Base-by-base conservation (phyloP, 345 rosid genomes). In the Citrus cavaleriei region DNA sequence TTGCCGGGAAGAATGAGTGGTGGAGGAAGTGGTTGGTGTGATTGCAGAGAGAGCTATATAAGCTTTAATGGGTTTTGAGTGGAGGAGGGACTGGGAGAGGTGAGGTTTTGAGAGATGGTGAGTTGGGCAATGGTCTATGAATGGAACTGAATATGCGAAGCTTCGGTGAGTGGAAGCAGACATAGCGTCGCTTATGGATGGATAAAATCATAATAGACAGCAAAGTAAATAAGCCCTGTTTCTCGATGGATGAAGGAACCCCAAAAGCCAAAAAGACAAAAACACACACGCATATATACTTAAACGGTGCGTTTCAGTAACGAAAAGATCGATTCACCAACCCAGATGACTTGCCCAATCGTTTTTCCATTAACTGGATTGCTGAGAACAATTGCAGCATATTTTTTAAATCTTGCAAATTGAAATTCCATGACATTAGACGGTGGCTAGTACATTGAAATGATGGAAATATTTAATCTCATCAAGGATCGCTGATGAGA, bases 1-100 rank as follows among this genome's bases (percentile, higher is more conserved):
- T 70, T 89, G 58, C 60, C 86, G 78, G n/a, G 90, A 74, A n/a
- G 91, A 71, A 27, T 68, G 81, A 61, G 83, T 42, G 19, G 83
- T 55, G 19, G 81, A 3, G 57, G 80, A 74, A 7, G 83, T 70
- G 49, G 89, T 72, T 22, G 87, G 73, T 72, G 89, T 68, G 69
- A 88, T 22, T 42, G 90, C 85, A 60, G 78, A 89, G 69, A 87
- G 76, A 62, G 80, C 27, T 49, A 21, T 67, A 54, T 74, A 38
- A 35, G 83, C 51, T 25, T 68, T 85, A 34, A 6, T 68, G 62
- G 74, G 63, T 22, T 82, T 78, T 28, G 84, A 75, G 80, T 61
- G 38, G 19, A 73, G 74, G 79, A 78, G 70, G 59, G 51, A 46
- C 51, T 46, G 18, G 51, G 18, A 63, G 21, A 79, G 64, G 46